Evolutionary conservation across 305 asterid genomes (phyloP).

Genomic region (Fraxinus greggii): DNA sequence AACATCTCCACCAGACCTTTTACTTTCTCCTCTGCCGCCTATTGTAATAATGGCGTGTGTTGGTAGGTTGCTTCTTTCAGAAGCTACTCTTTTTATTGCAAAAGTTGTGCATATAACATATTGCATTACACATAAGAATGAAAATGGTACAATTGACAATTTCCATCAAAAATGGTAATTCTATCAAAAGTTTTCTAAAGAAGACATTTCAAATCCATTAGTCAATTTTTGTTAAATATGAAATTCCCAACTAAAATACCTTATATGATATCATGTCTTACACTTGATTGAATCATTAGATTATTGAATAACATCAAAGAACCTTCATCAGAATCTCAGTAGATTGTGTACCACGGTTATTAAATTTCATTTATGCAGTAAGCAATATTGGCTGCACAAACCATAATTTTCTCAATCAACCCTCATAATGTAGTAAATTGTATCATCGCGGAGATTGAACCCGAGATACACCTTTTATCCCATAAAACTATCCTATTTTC

Average conservation of each 20-base stretch:
- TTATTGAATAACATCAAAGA: neutral
- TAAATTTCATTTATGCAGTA: neutral
- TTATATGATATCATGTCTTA: neutral
- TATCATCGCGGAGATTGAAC: neutral
- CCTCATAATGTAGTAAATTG: neutral
- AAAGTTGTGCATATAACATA: neutral
- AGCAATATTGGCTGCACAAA: neutral
- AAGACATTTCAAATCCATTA: neutral
- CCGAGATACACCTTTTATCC: slow-evolving; percentile 16
- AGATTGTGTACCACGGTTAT: neutral
- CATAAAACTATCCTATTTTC: neutral
- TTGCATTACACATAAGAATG: neutral
- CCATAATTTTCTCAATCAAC: neutral
- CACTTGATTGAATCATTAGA: slow-evolving; percentile 2
- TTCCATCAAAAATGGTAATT: neutral
- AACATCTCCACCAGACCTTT: neutral
- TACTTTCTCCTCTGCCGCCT: neutral
- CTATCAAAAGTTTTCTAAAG: neutral
- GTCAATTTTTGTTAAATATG: neutral
- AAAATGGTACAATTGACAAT: neutral
- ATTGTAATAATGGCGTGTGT: neutral
- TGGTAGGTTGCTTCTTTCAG: neutral
- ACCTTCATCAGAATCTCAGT: neutral
- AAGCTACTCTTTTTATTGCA: neutral
- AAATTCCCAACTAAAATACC: neutral